Evolutionary conservation across 2,329 filamentous ascomycete genomes (phyloP), one percentile per base, ranked within the genome.

Genomic region (Botryotinia globosa): DNA sequence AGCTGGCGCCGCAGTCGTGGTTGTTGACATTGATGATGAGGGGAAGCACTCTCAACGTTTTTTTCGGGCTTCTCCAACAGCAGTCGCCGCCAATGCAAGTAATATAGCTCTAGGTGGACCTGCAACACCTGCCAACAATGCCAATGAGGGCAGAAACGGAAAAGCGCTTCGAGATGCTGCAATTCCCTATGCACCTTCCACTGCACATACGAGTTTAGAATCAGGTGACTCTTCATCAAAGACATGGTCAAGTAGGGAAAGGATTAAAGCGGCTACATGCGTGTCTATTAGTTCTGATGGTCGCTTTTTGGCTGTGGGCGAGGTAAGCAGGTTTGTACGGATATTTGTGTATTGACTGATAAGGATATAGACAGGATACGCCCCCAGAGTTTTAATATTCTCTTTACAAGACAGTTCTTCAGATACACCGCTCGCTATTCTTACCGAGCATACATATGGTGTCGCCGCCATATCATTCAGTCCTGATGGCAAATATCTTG

Each of bases 181-280:
- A 10, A 75, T 82, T 64, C 78, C 80, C 29, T 81, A 81, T 73
- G 81, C 80, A 62, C 80, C 79, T 68, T 79, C 80, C 18, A 79
- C 77, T 29, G 78, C 81, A 72, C 77, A 82, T 72, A 78, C 79
- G 16, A 79, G 77, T 69, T 73, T 81, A 14, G 88, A 89, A 75
- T 88, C 86, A 84, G 81, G 85, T 20, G 94, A 98, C 65, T 88
- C 88, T 3, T 84, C 88, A 7, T 90, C 88, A 69, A 93, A 91
- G 81, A 93, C 91, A 20, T 95, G 93, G 91, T 94, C 93, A 1
- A 96, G 93, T 72, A 90, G 93, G 76, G 96, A 98, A 82, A 90
- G 94, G 76, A 94, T 98, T 80, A 98, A 98, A 83, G 93, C 96
- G 29, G 94, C 94, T 3, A 97, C 94, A 8, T 97, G 94, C 79